These are phyloP conservation scores for Setaria italica DNA, from an alignment of 202 grass and related monocot species.

Conservation along the genomic window DNA sequence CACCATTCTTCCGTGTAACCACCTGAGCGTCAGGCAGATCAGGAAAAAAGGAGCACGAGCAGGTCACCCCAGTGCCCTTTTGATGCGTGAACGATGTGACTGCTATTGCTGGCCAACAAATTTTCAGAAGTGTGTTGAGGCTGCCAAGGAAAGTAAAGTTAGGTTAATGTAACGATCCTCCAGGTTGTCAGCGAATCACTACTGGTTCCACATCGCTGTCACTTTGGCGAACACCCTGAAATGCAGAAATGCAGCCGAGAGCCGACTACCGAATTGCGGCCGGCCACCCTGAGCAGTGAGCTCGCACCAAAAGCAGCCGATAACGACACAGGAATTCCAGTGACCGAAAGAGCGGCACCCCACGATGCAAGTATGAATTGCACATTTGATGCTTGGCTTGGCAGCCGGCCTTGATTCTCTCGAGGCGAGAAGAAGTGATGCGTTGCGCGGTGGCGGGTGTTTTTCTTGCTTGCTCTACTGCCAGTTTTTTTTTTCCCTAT, in stretches of 20 bases:
- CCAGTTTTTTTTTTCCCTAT: too few relatives aligned
- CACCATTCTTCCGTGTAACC: not conserved
- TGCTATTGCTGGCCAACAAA: not conserved
- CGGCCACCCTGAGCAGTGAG: not conserved
- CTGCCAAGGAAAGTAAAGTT: too few relatives aligned
- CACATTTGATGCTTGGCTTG: too few relatives aligned
- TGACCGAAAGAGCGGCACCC: not conserved
- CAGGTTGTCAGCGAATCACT: not conserved
- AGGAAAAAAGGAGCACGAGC: not conserved
- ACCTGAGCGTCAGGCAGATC: not conserved
- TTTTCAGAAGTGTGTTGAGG: not conserved
- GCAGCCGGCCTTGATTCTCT: too few relatives aligned
- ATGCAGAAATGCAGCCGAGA: not conserved
- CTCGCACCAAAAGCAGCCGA: not conserved
- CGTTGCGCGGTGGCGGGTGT: not conserved
- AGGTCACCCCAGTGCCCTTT: not conserved
- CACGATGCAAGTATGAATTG: too few relatives aligned
- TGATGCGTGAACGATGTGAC: conserved; percentile 30
- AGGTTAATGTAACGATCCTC: conserved; percentile 13
- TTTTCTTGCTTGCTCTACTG: too few relatives aligned
- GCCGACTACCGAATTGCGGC: not conserved
- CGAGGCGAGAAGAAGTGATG: too few relatives aligned
- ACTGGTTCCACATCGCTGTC: conserved; percentile 5
- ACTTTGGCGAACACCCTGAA: not conserved
- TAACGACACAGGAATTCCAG: not conserved